Evolutionary conservation across 2,329 filamentous ascomycete species (phyloP), one percentile per base, ranked within the genome.

Genomic region (Tricladium varicosporioides): DNA sequence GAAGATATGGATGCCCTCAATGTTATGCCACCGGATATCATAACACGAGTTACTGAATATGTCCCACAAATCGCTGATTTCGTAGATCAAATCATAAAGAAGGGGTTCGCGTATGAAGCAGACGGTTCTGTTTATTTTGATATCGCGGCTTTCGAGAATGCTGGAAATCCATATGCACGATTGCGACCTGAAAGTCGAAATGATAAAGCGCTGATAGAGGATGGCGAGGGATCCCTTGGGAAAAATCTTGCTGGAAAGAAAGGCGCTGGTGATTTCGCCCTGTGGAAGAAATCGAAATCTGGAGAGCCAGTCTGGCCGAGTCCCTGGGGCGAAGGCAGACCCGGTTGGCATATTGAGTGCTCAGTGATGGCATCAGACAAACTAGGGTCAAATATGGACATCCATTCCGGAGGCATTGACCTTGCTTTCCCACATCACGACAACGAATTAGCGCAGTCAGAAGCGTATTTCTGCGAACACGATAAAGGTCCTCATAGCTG

Each of bases 271-370:
- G 92, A 97, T 68, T 97, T 97, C 74, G 92, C 92, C 0, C 77
- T 97, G 1, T 97, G 92, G 92, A 97, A 97, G 72, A 86, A 87
- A 53, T 92, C 88, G 1, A 97, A 96, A 75, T 84, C 90, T 13
- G 93, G 93, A 45, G 93, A 97, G 78, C 93, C 93, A 0, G 89
- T 84, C 63, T 97, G 93, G 93, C 80, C 85, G 5, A 94, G 89
- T 65, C 85, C 86, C 2, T 97, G 93, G 92, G 92, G 93, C 4
- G 80, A 86, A 55, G 92, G 92, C 4, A 81, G 93, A 46, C 93
- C 93, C 1, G 93, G 93, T 15, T 97, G 93, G 93, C 93, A 97
- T 70, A 97, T 97, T 68, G 92, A 97, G 76, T 97, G 93, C 84
- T 92, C 88, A 1, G 92, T 92, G 14, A 97, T 97, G 93, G 92